Conservation (phyloP, 805 yeast species). For the Komagataella pastoris region DNA sequence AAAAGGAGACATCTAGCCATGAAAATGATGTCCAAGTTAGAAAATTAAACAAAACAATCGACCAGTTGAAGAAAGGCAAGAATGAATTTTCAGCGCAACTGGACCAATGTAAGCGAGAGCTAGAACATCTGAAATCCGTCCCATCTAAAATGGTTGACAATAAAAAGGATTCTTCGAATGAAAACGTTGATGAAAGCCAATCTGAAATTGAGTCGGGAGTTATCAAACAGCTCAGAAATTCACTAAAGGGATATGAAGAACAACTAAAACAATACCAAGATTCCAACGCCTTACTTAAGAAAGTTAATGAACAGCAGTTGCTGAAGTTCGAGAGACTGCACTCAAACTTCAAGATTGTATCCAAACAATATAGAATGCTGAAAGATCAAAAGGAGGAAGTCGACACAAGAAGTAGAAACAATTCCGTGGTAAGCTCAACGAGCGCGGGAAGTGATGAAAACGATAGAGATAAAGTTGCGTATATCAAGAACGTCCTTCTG, state of each 20-base stretch:
- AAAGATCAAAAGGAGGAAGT: constrained; percentile 16
- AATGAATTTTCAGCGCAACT: constrained; percentile 8
- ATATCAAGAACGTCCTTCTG: constrained; percentile 77
- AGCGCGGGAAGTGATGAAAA: constrained; percentile 10
- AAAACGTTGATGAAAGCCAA: not conserved
- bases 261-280: constrained; percentile 44
- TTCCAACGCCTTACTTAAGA: constrained; percentile 38
- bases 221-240: constrained; percentile 31
- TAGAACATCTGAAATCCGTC: not conserved
- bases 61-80: constrained; percentile 2
- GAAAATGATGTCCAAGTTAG: constrained; percentile 35
- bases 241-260: constrained; percentile 35
- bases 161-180: not conserved
- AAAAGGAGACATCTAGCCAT: constrained; percentile 44
- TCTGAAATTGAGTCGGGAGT: constrained; percentile 8
- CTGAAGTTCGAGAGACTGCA: constrained; percentile 54
- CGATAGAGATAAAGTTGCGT: constrained; percentile 44
- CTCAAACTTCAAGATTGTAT: constrained; percentile 55
- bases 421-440: not conserved
- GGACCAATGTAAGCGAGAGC: constrained; percentile 11
- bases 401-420: not conserved
- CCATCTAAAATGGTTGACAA: not conserved
- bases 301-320: constrained; percentile 51
- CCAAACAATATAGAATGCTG: constrained; percentile 39
- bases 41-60: constrained; percentile 13